These are phyloP conservation scores for Paecilomyces dactylethromorphus DNA, from an alignment of 2,329 filamentous ascomycete genomes.

Conservation along the genomic window DNA sequence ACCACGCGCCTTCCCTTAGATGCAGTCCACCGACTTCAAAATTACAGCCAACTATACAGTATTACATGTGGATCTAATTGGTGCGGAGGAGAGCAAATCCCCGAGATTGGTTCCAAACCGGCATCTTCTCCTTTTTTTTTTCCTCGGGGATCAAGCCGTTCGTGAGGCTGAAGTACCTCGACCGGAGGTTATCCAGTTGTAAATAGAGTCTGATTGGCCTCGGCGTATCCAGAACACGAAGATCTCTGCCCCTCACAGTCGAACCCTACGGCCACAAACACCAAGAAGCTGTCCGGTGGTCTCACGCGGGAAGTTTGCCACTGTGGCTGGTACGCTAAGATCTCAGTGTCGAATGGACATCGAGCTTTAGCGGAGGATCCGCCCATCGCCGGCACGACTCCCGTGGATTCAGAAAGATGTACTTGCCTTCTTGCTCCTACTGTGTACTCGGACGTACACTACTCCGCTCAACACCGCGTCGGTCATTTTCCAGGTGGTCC, in stretches of 20 bases:
- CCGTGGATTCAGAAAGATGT: neutral
- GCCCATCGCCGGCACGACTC: neutral
- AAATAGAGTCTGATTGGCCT: neutral
- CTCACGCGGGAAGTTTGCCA: neutral
- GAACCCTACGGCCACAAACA: neutral
- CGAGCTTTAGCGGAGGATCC: neutral
- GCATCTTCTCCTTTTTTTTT: neutral
- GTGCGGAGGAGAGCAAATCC: neutral
- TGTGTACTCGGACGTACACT: neutral
- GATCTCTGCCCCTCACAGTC: neutral
- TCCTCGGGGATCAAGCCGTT: neutral
- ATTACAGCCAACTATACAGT: neutral
- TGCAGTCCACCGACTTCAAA: neutral
- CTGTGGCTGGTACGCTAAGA: neutral
- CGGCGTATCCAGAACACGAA: neutral
- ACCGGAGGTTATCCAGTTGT: neutral
- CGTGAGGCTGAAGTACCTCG: neutral
- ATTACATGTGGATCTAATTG: neutral
- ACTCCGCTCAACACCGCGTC: neutral
- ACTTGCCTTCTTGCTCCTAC: neutral
- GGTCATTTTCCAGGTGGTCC: neutral
- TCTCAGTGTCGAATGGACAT: neutral
- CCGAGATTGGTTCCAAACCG: neutral
- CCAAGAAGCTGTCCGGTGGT: neutral
- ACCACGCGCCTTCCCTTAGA: neutral